Evolutionary conservation across 2,329 filamentous ascomycete genomes (phyloP).

Genomic region (Curvularia sp.): DNA sequence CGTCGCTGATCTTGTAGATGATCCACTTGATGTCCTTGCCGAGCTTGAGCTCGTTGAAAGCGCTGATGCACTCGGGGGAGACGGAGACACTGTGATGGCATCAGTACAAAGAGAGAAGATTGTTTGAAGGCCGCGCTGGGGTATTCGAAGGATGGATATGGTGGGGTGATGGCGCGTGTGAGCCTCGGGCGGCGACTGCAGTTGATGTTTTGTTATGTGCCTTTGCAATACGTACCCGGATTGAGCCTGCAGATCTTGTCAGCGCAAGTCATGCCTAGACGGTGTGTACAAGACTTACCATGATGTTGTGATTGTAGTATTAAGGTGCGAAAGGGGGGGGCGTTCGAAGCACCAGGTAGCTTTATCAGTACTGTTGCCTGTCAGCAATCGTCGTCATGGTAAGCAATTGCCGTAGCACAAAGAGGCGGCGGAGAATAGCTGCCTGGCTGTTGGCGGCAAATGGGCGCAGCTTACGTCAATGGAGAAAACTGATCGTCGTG

Average conservation of each 20-base stretch:
- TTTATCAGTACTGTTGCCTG: conserved; percentile 48
- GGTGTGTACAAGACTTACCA: conserved; percentile 38
- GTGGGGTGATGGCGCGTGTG: conserved; percentile 13
- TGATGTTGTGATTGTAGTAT: conserved; percentile 40
- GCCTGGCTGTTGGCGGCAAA: conserved; percentile 29
- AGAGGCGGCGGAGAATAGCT: conserved; percentile 17
- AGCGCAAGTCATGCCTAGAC: conserved; percentile 17
- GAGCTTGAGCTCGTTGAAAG: conserved; percentile 84
- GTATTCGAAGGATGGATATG: conserved; percentile 12
- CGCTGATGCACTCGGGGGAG: conserved; percentile 70
- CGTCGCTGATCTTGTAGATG: conserved; percentile 85
- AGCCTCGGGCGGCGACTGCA: conserved; percentile 23
- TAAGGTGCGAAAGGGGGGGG: conserved; percentile 24
- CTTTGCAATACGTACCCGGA: conserved; percentile 51
- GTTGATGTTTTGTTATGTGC: conserved; percentile 23
- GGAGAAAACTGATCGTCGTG: conserved; percentile 29
- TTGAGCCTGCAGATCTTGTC: conserved; percentile 48
- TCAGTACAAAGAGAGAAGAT: conserved; percentile 23
- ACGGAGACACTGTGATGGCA: conserved; percentile 68
- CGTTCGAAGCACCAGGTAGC: conserved; percentile 34
- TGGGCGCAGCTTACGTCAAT: conserved; percentile 39
- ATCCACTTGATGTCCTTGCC: conserved; percentile 80
- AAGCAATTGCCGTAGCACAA: conserved; percentile 23
- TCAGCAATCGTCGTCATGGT: conserved; percentile 51
- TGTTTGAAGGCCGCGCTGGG: conserved; percentile 1